Conservation (phyloP, 2,329 filamentous ascomycete genomes). For the Huntiella abstrusa region DNA sequence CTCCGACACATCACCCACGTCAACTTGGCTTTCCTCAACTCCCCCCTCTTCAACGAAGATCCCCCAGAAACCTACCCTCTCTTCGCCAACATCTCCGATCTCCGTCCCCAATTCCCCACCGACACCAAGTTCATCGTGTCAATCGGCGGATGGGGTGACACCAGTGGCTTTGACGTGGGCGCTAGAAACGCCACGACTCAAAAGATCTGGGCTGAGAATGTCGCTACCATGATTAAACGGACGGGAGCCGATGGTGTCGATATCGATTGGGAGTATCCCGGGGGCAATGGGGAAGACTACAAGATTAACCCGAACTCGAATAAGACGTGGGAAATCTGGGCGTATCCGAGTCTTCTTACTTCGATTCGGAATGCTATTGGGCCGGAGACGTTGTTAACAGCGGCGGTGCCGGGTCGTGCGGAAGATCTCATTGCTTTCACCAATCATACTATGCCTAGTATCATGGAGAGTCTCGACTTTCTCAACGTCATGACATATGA, state of each 20-base stretch:
- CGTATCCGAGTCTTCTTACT: conserved; percentile 41
- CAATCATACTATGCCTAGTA: conserved; percentile 33
- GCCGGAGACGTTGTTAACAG: conserved; percentile 38
- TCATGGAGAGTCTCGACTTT: conserved; percentile 42
- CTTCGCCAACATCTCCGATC: conserved; percentile 28
- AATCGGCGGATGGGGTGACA: conserved; percentile 60
- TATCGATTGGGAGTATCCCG: conserved; percentile 48
- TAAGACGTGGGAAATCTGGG: conserved; percentile 41
- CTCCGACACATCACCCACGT: conserved; percentile 35
- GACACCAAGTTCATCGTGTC: conserved; percentile 48
- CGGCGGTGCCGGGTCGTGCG: conserved; percentile 46
- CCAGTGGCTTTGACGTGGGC: conserved; percentile 39
- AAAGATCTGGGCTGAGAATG: conserved; percentile 41
- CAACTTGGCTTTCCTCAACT: conserved; percentile 37
- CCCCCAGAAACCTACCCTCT: conserved; percentile 26
- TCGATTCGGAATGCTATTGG: conserved; percentile 40
- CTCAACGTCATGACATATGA: conserved; percentile 55
- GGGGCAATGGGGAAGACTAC: conserved; percentile 53
- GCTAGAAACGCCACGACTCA: conserved; percentile 33
- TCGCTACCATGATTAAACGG: conserved; percentile 40
- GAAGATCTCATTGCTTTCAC: conserved; percentile 52
- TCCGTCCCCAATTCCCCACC: conserved; percentile 22
- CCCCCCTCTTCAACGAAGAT: conserved; percentile 29
- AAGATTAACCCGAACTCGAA: conserved; percentile 40
- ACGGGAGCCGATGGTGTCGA: conserved; percentile 47